Evolutionary conservation across 768 basidiomycete species (phyloP).

Genomic region (Naganishia randhawae): DNA sequence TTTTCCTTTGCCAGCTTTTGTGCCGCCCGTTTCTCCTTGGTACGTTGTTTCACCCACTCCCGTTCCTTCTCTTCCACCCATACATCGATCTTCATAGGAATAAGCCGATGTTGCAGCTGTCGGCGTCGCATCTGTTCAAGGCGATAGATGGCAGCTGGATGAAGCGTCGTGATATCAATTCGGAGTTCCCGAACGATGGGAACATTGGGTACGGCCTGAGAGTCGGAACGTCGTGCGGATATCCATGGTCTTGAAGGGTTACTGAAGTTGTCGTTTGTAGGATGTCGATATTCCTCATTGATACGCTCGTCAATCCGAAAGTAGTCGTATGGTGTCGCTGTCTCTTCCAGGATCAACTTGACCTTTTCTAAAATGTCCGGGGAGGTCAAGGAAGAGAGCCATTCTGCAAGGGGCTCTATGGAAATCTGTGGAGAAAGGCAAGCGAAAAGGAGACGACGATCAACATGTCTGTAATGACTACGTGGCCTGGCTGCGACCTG

Average conservation of each 20-base stretch:
- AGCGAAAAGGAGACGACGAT: background rate
- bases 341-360: conserved; percentile 14
- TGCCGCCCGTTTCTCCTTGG: background rate
- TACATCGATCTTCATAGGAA: conserved; percentile 6
- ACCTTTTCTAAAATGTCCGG: conserved; percentile 20
- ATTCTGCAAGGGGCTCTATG: conserved; percentile 17
- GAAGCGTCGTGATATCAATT: conserved; percentile 26
- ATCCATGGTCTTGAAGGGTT: background rate
- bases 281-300: conserved; percentile 16
- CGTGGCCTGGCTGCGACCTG: background rate
- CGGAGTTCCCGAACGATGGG: conserved; percentile 27
- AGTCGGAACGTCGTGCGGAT: background rate
- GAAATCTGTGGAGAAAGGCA: conserved; percentile 7
- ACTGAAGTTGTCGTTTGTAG: background rate
- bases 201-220: background rate
- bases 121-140: conserved; percentile 28
- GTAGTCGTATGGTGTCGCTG: conserved; percentile 23
- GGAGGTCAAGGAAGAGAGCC: conserved; percentile 4
- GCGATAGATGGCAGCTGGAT: conserved; percentile 26
- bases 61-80: conserved; percentile 18
- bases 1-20: conserved; percentile 1
- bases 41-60: conserved; percentile 19
- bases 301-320: conserved; percentile 24
- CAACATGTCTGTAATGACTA: background rate
- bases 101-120: background rate